A percentile compares a stretch with the other conserved stretches of the same genome.
Evolutionary conservation across 1,284 basidiomycete genomes (phyloP).

Genomic region (Pisolithus thermaeus): DNA sequence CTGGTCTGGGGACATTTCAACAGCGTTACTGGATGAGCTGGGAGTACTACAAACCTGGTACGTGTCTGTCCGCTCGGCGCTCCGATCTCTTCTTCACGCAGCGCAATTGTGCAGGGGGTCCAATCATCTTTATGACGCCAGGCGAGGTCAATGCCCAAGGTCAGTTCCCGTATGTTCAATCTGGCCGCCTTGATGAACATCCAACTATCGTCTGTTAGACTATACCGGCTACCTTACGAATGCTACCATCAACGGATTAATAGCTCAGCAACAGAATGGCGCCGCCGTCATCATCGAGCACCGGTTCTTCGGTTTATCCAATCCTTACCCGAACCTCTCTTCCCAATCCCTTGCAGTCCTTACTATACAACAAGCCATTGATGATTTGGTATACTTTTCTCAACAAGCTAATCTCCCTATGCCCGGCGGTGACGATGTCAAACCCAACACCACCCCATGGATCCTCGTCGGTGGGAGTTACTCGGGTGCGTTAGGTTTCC

Average conservation of each 20-base stretch:
- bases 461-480: conserved; percentile 69
- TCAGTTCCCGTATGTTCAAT: not conserved
- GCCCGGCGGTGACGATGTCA: conserved; percentile 54
- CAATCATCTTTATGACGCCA: conserved; percentile 56
- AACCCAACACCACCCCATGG: conserved; percentile 60
- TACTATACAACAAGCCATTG: conserved; percentile 67
- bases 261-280: conserved; percentile 63
- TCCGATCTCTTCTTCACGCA: not conserved
- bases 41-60: conserved; percentile 56
- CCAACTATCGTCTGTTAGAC: conserved; percentile 33
- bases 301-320: conserved; percentile 48
- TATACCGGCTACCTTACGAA: conserved; percentile 60
- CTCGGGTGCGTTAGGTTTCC: conserved; percentile 34
- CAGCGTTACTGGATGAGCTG: conserved; percentile 67
- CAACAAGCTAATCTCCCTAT: conserved; percentile 61
- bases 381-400: conserved; percentile 67
- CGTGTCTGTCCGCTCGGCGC: not conserved
- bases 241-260: conserved; percentile 54
- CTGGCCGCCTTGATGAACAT: conserved; percentile 31
- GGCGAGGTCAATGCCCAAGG: conserved; percentile 44
- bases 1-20: conserved; percentile 69
- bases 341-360: conserved; percentile 51
- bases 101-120: conserved; percentile 44
- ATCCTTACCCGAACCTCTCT: conserved; percentile 58
- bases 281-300: conserved; percentile 58